These are phyloP conservation scores for Debaryomycetaceae sp. DNA, from an alignment of 1,139 yeast species.

Conservation along the genomic window DNA sequence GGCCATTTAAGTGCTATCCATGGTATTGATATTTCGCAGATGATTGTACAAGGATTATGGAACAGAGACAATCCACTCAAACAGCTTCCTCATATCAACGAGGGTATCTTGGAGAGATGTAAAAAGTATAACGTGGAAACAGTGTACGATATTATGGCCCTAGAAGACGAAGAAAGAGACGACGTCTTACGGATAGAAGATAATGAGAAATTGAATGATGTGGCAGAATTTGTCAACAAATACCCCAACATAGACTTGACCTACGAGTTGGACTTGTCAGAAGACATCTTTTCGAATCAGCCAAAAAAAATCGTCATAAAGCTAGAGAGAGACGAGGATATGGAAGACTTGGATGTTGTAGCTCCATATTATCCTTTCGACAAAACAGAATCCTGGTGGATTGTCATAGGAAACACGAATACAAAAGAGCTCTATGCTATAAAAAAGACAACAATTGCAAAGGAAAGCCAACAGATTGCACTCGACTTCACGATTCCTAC, in stretches of 20 bases:
- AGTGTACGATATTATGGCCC: constrained; percentile 79
- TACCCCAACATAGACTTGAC: constrained; percentile 83
- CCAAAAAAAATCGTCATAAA: constrained; percentile 48
- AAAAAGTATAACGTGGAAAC: constrained; percentile 55
- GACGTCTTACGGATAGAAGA: constrained; percentile 56
- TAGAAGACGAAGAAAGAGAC: constrained; percentile 78
- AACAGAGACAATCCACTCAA: constrained; percentile 72
- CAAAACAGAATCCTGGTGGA: constrained; percentile 85
- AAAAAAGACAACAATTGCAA: constrained; percentile 56
- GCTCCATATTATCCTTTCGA: constrained; percentile 54
- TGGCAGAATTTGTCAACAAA: constrained; percentile 85
- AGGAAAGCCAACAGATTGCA: constrained; percentile 50
- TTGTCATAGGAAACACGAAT: constrained; percentile 69
- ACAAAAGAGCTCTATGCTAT: constrained; percentile 69
- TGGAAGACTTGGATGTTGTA: constrained; percentile 61
- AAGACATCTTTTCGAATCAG: constrained; percentile 38
- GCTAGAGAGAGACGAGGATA: constrained; percentile 70
- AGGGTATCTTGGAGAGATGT: constrained; percentile 58
- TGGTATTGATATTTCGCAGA: constrained; percentile 87
- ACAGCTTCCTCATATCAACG: constrained; percentile 71
- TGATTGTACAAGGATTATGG: constrained; percentile 88
- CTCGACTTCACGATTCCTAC: constrained; percentile 59
- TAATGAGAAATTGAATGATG: constrained; percentile 44
- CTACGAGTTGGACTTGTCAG: constrained; percentile 44
- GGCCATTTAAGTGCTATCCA: constrained; percentile 75